Percentiles rank a stretch among this genome's conserved stretches.
Conservation (phyloP, 371 early-diverging fungal species). For the Apophysomyces elegans region DNA sequence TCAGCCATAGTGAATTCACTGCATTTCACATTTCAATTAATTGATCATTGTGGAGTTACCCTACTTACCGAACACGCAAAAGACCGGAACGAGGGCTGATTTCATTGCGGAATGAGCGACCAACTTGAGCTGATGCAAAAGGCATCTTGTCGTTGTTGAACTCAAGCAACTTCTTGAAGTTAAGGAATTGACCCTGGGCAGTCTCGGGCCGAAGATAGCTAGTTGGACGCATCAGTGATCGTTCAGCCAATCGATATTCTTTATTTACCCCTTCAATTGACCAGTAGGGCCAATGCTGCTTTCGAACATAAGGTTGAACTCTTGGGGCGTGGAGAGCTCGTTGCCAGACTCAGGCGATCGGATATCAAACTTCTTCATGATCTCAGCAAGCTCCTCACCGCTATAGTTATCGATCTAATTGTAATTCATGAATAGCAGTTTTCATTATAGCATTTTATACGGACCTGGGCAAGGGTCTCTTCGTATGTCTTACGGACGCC, state of each 20-base stretch:
- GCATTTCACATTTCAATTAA: not conserved
- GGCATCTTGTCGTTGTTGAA: slow-evolving; percentile 99
- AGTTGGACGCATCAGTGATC: slow-evolving; percentile 7
- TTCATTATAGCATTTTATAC: not conserved
- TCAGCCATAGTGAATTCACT: slow-evolving; percentile 99
- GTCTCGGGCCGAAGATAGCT: slow-evolving; percentile 99
- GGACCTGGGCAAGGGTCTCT: slow-evolving; percentile 84
- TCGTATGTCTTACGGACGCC: slow-evolving; percentile 75
- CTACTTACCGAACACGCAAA: slow-evolving; percentile 89
- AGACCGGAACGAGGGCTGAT: slow-evolving; percentile 99
- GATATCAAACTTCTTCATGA: slow-evolving; percentile 90
- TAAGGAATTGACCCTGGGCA: slow-evolving; percentile 99
- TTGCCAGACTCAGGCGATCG: slow-evolving; percentile 93
- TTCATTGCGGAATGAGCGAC: slow-evolving; percentile 99
- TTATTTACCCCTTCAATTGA: slow-evolving; percentile 80
- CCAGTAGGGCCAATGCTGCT: slow-evolving; percentile 99
- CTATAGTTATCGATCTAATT: slow-evolving; percentile 90
- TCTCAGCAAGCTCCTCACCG: slow-evolving; percentile 85
- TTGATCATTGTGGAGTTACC: not conserved
- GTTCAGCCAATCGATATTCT: not conserved
- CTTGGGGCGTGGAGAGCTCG: slow-evolving; percentile 87
- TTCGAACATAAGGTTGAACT: slow-evolving; percentile 99
- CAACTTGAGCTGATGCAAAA: slow-evolving; percentile 98
- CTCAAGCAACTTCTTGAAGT: slow-evolving; percentile 98
- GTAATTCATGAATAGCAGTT: not conserved